Evolutionary conservation across 2,329 filamentous ascomycete species (phyloP).

Genomic region (Colletotrichum sp.): DNA sequence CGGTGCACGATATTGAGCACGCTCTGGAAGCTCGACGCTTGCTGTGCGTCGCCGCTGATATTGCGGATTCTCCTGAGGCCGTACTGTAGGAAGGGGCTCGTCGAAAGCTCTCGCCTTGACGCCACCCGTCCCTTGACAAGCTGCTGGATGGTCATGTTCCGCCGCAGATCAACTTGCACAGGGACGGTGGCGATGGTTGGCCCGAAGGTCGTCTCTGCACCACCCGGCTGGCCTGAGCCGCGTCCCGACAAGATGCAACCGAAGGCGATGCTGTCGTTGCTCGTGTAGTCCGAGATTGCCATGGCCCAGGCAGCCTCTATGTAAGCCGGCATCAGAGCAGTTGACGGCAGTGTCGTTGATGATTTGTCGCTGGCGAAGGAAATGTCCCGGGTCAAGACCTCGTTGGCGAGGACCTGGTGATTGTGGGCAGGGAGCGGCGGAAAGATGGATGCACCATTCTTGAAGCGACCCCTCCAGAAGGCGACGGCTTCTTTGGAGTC

Average conservation of each 20-base stretch:
- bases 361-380: not conserved
- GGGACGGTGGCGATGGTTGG: not conserved
- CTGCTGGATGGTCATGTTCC: not conserved
- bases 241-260: not conserved
- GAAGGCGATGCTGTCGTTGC: not conserved
- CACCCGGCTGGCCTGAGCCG: not conserved
- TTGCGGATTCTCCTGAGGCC: not conserved
- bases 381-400: not conserved
- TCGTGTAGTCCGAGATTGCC: not conserved
- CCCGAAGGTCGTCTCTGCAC: not conserved
- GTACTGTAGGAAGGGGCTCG: not conserved
- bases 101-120: not conserved
- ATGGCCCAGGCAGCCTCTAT: not conserved
- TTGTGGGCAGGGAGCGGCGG: not conserved
- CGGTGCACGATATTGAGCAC: not conserved
- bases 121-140: not conserved
- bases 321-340: not conserved
- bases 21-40: not conserved
- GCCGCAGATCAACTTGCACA: not conserved
- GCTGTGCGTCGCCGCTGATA: not conserved
- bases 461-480: not conserved
- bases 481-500: not conserved
- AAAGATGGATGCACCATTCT: not conserved
- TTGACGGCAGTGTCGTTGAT: not conserved
- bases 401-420: not conserved